Evolutionary conservation across 1,284 basidiomycete species (phyloP), one percentile per base, ranked within the genome.

Genomic region (Tilletia indica): DNA sequence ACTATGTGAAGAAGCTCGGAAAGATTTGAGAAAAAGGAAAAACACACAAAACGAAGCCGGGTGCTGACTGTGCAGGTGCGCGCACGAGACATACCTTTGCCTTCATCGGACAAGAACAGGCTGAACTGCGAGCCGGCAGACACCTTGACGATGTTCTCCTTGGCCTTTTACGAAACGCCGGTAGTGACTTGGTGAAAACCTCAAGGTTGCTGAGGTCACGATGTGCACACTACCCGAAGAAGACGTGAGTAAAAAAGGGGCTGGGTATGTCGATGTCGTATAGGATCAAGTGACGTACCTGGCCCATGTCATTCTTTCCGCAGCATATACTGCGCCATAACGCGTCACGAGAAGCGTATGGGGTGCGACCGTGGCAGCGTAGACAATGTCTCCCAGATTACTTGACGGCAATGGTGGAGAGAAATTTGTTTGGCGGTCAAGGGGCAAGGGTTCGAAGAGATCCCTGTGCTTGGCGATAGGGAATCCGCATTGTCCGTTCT

Each of bases 321-420:
- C 90, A 2, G 90, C 89, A 92, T 93, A 98, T 14, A 93, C 89
- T 56, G 89, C 87, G 5, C 94, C 95, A 25, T 90, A 88, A 77
- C 89, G 91, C 69, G 91, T 92, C 4, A 97, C 89, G 75, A 98
- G 86, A 74, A 97, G 84, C 11, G 92, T 90, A 85, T 97, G 94
- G 58, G 58, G 89, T 88, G 76, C 92, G 87, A 48, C 93, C 77
- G 89, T 90, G 0, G 93, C 93, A 0, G 93, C 95, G 72, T 89
- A 86, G 9, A 94, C 89, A 79, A 95, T 93, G 74, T 86, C 89
- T 31, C 89, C 89, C 0, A 87, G 89, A 71, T 87, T 86, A 16
- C 86, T 83, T 2, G 90, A 89, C 91, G 85, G 58, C 89, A 89
- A 11, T 83, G 82, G 68, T 69, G 85, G 72, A 19, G 73, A 70